Evolutionary conservation across 352 stramenopile genomes (phyloP).

Genomic region (Globisporangium yorkense): DNA sequence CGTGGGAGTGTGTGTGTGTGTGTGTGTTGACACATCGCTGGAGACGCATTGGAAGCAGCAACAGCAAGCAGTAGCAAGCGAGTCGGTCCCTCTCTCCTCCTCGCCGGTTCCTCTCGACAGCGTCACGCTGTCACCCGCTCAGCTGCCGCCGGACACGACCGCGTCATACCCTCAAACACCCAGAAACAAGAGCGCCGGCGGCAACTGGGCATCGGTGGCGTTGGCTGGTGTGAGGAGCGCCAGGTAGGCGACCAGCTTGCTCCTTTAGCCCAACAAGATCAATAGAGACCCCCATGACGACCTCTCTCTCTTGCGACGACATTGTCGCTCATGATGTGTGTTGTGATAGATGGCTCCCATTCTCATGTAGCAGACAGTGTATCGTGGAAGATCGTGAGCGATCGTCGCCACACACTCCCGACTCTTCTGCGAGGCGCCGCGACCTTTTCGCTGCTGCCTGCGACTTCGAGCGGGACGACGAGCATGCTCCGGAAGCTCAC

Average conservation of each 20-base stretch:
- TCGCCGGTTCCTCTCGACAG: too few relatives aligned
- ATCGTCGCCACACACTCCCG: neutral
- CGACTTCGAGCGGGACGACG: too few relatives aligned
- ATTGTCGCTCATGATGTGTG: too few relatives aligned
- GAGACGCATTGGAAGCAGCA: too few relatives aligned
- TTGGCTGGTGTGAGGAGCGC: neutral
- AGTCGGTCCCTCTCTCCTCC: too few relatives aligned
- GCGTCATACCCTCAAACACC: neutral
- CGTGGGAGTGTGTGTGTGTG: neutral
- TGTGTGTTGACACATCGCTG: too few relatives aligned
- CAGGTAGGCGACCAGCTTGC: neutral
- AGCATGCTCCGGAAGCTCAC: conserved; percentile 45
- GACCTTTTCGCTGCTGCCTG: neutral
- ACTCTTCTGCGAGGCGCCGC: neutral
- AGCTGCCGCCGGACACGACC: too few relatives aligned
- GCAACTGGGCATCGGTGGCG: too few relatives aligned
- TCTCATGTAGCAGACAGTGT: too few relatives aligned
- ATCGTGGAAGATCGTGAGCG: neutral
- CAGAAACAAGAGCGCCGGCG: neutral
- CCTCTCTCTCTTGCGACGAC: neutral
- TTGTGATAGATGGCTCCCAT: too few relatives aligned
- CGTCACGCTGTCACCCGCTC: too few relatives aligned
- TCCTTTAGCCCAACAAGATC: neutral
- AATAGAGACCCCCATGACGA: neutral
- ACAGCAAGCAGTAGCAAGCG: too few relatives aligned